Percentiles rank a stretch among this genome's conserved stretches.
These are phyloP conservation scores for Echinosophora koreensis DNA, from an alignment of 306 rosid species.

Conservation along the genomic window DNA sequence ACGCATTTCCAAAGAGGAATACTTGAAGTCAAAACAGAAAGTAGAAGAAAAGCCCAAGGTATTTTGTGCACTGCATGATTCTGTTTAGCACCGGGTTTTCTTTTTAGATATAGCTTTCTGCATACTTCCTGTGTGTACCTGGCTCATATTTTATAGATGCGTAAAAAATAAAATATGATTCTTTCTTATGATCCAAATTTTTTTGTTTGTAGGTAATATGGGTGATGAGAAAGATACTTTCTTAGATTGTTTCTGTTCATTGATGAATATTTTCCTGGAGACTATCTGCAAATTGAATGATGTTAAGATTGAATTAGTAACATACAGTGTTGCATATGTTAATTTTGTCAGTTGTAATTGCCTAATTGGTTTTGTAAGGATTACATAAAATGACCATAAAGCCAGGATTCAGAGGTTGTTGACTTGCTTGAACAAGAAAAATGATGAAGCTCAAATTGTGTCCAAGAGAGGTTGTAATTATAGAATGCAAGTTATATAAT, in stretches of 20 bases:
- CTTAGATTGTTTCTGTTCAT: not conserved
- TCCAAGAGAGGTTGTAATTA: not conserved
- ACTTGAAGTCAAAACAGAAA: slow-evolving; percentile 71
- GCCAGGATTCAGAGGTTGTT: slow-evolving; percentile 1
- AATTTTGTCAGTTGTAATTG: slow-evolving; percentile 7
- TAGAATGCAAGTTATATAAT: not conserved
- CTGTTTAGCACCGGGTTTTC: not conserved
- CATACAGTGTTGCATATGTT: not conserved
- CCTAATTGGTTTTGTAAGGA: slow-evolving; percentile 24
- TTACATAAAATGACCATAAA: not conserved
- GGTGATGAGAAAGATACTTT: slow-evolving; percentile 7
- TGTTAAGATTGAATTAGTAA: slow-evolving; percentile 17
- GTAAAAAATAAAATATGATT: slow-evolving; percentile 10
- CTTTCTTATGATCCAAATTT: slow-evolving; percentile 13
- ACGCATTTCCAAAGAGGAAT: slow-evolving; percentile 77
- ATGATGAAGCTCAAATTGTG: not conserved
- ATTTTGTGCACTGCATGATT: slow-evolving; percentile 41
- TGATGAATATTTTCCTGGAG: slow-evolving; percentile 23
- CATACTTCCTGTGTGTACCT: slow-evolving; percentile 13
- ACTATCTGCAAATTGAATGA: slow-evolving; percentile 19
- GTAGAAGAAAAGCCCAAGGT: slow-evolving; percentile 93
- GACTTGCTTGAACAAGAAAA: slow-evolving; percentile 17
- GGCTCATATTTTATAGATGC: slow-evolving; percentile 31
- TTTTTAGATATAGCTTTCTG: slow-evolving; percentile 31
- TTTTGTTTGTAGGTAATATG: slow-evolving; percentile 33